Conservation (phyloP, 345 rosid genomes). For the Passiflora organensis region DNA sequence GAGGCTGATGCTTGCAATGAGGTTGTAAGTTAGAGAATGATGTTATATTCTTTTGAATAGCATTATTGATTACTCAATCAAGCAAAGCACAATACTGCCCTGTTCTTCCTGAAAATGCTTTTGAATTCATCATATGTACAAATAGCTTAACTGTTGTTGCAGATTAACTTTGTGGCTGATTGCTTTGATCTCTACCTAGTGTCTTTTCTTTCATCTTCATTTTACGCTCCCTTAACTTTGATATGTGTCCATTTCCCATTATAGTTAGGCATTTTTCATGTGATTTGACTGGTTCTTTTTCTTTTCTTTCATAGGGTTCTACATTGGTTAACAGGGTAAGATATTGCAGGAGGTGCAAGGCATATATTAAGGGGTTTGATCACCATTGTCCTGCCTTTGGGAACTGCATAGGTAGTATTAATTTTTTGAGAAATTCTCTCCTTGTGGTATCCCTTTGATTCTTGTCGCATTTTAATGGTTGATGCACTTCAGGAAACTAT, state of each 20-base stretch:
- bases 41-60: not conserved
- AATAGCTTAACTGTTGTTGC: too few relatives aligned
- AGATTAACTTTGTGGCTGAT: not conserved
- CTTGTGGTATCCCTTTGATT: not conserved
- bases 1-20: constrained; percentile 25
- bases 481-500: too few relatives aligned
- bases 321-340: constrained; percentile 34
- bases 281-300: not conserved
- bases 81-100: too few relatives aligned
- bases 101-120: too few relatives aligned
- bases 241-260: not conserved
- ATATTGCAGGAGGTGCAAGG: constrained; percentile 49
- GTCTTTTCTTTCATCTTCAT: not conserved
- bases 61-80: too few relatives aligned
- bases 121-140: too few relatives aligned
- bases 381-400: constrained; percentile 82
- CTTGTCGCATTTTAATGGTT: too few relatives aligned
- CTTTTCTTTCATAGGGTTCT: constrained; percentile 21
- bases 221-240: not conserved
- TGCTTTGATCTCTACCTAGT: not conserved
- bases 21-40: constrained; percentile 21
- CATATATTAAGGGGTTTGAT: constrained; percentile 47
- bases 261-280: not conserved
- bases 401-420: constrained; percentile 52
- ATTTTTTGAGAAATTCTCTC: not conserved